Evolutionary conservation across 202 grass and related monocot species (phyloP).

Genomic region (Hordeum pubiflorum): DNA sequence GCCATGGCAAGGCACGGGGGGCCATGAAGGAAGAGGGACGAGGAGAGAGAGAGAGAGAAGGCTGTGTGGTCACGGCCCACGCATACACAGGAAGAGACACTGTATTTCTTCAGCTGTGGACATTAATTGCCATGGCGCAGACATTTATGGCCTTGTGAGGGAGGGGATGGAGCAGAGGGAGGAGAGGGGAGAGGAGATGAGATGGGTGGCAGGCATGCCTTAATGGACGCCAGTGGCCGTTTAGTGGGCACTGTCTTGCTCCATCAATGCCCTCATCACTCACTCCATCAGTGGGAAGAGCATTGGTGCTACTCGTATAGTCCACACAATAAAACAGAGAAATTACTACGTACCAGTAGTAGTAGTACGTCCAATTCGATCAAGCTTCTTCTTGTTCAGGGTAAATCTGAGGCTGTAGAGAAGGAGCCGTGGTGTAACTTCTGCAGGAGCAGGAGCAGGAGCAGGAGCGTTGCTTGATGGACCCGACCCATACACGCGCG

Average conservation of each 20-base stretch:
- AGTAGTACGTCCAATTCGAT: too few species aligned
- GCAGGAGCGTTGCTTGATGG: not conserved
- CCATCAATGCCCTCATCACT: constrained; percentile 34
- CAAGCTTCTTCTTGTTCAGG: too few species aligned
- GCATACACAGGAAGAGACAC: too few species aligned
- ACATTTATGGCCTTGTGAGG: constrained; percentile 39
- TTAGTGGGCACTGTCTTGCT: constrained; percentile 42
- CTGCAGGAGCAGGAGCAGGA: not conserved
- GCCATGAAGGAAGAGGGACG: not conserved
- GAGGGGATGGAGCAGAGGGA: not conserved
- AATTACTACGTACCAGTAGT: too few species aligned
- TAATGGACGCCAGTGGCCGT: constrained; percentile 47
- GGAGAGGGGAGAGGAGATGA: not conserved
- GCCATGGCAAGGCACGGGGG: not conserved
- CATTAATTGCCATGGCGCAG: constrained; percentile 54
- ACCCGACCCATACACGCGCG: not conserved
- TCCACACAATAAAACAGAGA: not conserved
- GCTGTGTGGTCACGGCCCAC: not conserved
- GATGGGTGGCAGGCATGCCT: constrained; percentile 30
- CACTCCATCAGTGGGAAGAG: not conserved
- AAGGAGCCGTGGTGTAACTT: not conserved
- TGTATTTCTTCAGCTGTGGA: not conserved
- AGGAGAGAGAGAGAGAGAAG: not conserved
- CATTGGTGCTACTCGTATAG: not conserved
- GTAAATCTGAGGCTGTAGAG: too few species aligned